Evolutionary conservation across 2,329 filamentous ascomycete species (phyloP).

Genomic region (Orbilia javanica): DNA sequence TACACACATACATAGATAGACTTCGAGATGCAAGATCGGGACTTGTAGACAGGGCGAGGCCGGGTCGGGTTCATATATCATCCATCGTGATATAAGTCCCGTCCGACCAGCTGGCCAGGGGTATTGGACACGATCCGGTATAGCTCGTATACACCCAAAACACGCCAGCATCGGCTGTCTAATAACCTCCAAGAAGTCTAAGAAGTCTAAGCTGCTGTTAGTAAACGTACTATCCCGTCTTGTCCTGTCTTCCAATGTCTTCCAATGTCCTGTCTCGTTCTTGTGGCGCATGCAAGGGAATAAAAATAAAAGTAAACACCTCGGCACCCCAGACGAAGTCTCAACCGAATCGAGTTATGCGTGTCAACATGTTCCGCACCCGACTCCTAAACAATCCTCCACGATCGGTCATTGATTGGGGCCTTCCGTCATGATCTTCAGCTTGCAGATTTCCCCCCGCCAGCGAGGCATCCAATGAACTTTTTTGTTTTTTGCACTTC

Average conservation of each 20-base stretch:
- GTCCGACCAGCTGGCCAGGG: too few relatives aligned
- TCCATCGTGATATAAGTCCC: neutral
- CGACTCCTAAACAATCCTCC: too few relatives aligned
- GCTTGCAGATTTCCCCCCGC: neutral
- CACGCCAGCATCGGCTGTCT: neutral
- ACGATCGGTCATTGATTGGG: too few relatives aligned
- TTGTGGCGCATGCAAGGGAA: constrained; percentile 27
- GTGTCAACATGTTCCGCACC: neutral
- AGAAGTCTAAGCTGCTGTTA: neutral
- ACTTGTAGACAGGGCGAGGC: neutral
- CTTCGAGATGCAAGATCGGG: neutral
- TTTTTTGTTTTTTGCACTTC: neutral
- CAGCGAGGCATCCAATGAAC: constrained; percentile 9
- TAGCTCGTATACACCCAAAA: too few relatives aligned
- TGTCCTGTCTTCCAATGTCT: neutral
- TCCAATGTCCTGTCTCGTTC: neutral
- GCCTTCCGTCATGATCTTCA: constrained; percentile 12
- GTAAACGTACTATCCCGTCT: neutral
- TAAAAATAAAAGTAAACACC: neutral
- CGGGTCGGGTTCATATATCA: neutral
- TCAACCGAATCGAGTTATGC: constrained; percentile 19
- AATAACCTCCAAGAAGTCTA: constrained; percentile 1
- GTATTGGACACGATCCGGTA: too few relatives aligned
- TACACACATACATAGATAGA: too few relatives aligned
- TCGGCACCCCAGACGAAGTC: constrained; percentile 28